Evolutionary conservation across 257 asterid species (phyloP), one percentile per base, ranked within the genome.

Genomic region (Capsicum rhomboideum): DNA sequence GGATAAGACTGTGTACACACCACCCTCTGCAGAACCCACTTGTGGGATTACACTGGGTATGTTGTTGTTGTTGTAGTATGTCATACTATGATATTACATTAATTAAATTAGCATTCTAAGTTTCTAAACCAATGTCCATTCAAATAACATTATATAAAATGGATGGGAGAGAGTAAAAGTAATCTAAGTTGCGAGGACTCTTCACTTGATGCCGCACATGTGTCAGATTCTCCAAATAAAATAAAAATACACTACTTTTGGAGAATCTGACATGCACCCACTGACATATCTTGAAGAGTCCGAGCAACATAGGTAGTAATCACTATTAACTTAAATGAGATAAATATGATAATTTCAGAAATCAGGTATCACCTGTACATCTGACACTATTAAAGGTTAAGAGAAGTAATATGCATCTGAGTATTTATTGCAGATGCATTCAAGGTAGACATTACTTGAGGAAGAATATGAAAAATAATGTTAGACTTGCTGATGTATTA

Each of bases 341-440:
- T 26, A 75, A 28, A 75, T 50, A 49, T 74, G 42, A 74, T 50
- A 77, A 14, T 50, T 52, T 28, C 82, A 77, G 64, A 50, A 50
- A 50, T 77, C 64, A 77, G 58, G 16, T 77, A 17, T 16, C 5
- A 17, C 64, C 82, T 77, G 58, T 77, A 77, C 82, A 77, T 50
- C 82, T 77, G 46, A 52, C 28, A 52, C 0, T 77, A 1, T 50
- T 49, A 77, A 77, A 75, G 26, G 81, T 75, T 75, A 26, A 75
- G 61, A 26, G 40, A 49, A 75, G 81, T 17, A 77, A 26, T 29
- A 50, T 28, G 64, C 64, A 50, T 31, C 64, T 50, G 82, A 10
- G 64, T 50, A 50, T 50, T 52, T 52, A 77, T 17, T 52, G 21
- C 20, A 77, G 82, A 77, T 77, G 79, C 58, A 50, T 50, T 50